These are phyloP conservation scores for Botryotinia globosa DNA, from an alignment of 2,329 filamentous ascomycete genomes.

Conservation along the genomic window DNA sequence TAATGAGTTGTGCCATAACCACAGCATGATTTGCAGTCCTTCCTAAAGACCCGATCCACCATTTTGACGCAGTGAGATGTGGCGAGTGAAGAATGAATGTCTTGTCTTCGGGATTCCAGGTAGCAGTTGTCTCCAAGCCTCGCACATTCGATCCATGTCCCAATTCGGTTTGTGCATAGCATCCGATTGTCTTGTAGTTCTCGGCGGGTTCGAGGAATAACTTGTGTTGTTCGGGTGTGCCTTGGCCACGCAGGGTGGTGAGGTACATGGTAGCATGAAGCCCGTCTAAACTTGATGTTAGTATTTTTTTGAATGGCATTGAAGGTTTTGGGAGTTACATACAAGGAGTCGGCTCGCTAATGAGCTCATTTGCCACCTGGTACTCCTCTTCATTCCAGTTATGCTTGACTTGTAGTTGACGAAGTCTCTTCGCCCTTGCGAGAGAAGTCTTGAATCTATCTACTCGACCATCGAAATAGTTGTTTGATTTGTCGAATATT, in stretches of 20 bases:
- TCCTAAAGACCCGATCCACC: constrained; percentile 81
- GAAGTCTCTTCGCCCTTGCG: constrained; percentile 66
- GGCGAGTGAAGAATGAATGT: constrained; percentile 74
- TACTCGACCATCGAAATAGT: constrained; percentile 69
- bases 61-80: constrained; percentile 72
- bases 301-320: neutral
- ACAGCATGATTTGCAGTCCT: constrained; percentile 74
- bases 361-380: constrained; percentile 61
- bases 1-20: constrained; percentile 73
- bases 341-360: constrained; percentile 69
- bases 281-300: constrained; percentile 37
- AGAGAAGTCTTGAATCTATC: constrained; percentile 69
- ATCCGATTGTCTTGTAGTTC: constrained; percentile 71
- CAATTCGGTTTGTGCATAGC: constrained; percentile 78
- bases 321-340: neutral
- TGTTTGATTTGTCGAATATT: constrained; percentile 75
- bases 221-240: constrained; percentile 69
- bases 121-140: constrained; percentile 48
- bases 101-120: constrained; percentile 70
- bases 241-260: constrained; percentile 69
- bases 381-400: constrained; percentile 66
- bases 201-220: constrained; percentile 67
- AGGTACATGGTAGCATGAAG: neutral
- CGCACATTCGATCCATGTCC: constrained; percentile 76
- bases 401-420: constrained; percentile 63